These are phyloP conservation scores for Rhodotorula glutinis DNA, from an alignment of 1,284 basidiomycete species.

Conservation along the genomic window DNA sequence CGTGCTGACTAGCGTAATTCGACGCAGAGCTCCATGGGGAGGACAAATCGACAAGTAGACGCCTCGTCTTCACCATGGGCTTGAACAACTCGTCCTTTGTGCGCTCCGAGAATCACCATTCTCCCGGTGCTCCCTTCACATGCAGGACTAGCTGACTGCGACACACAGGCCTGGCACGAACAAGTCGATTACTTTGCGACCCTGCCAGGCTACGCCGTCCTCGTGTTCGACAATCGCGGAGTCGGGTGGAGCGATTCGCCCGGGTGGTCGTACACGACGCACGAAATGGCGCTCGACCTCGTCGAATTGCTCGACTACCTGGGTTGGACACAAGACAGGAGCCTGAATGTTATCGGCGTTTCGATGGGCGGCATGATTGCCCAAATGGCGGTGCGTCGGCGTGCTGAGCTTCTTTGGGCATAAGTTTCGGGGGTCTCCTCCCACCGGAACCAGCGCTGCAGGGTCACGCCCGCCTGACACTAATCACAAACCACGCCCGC, in stretches of 20 bases:
- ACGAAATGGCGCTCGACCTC: slow-evolving; percentile 61
- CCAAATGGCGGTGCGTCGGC: slow-evolving; percentile 44
- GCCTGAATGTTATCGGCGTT: slow-evolving; percentile 70
- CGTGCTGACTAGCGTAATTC: not conserved
- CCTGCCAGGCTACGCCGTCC: slow-evolving; percentile 54
- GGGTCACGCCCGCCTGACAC: too few relatives aligned
- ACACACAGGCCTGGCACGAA: slow-evolving; percentile 44
- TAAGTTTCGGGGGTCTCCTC: not conserved
- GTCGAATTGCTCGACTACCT: slow-evolving; percentile 67
- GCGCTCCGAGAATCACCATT: not conserved
- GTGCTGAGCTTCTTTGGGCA: not conserved
- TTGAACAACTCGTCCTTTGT: slow-evolving; percentile 47
- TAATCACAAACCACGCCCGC: too few relatives aligned
- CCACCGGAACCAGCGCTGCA: slow-evolving; percentile 42
- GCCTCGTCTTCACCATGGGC: slow-evolving; percentile 46
- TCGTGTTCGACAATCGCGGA: slow-evolving; percentile 85
- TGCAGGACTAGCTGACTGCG: too few relatives aligned
- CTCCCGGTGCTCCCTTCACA: too few relatives aligned
- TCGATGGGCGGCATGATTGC: slow-evolving; percentile 65
- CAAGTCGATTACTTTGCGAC: slow-evolving; percentile 47
- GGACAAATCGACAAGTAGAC: slow-evolving; percentile 11
- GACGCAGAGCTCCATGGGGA: slow-evolving; percentile 38
- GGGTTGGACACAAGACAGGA: slow-evolving; percentile 62
- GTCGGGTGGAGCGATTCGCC: slow-evolving; percentile 74
- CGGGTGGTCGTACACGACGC: slow-evolving; percentile 37